Base-by-base conservation (phyloP, 2,329 filamentous ascomycete genomes). In the Dothiorella sarmentorum region DNA sequence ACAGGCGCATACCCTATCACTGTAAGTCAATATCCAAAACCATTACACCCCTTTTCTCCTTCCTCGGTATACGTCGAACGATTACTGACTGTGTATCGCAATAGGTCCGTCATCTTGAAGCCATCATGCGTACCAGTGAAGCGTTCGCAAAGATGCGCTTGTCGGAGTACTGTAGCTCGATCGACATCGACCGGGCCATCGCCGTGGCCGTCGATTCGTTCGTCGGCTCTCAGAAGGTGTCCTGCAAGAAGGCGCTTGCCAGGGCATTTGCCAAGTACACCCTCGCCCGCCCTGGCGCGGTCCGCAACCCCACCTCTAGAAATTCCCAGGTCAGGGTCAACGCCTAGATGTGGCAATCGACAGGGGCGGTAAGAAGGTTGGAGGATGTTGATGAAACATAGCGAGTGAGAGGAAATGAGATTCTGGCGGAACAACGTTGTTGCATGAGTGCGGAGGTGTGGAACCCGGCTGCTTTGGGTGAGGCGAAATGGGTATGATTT, bases 1-100 rank as follows among this genome's bases (percentile, higher is more conserved):
- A 99, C 94, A 22, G 94, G 94, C 20, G 94, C 93, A 20, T 99
- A 97, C 73, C 94, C 94, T 4, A 99, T 99, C 63, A 99, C 94
- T 24, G 94, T 97, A 82, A 78, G 90, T 69, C 47, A 38, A 33
- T 40, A 37, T 26, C 17, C 9, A 18, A 2, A 17, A 2, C 18
- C 5, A 31, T 24, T 9, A 17, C 33, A 4, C 17, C 33, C 33
- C 33, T 15, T 15, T 7, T 37, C 11, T 37, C 13, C 7, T 15
- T 17, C n/a, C n/a, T n/a, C n/a, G n/a, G 17, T 43, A 7, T 43
- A 38, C 26, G 15, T 31, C 15, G 52, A 43, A 56, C 20, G 3
- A 17, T 35, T 44, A n/a, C 52, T 56, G 22, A 52, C 15, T 37
- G 20, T 26, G 13, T 20, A 7, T 9, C 56, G 40, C n/a, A 10